These are phyloP conservation scores for Capsella rubella DNA, from an alignment of 441 rosid species.

Conservation along the genomic window DNA sequence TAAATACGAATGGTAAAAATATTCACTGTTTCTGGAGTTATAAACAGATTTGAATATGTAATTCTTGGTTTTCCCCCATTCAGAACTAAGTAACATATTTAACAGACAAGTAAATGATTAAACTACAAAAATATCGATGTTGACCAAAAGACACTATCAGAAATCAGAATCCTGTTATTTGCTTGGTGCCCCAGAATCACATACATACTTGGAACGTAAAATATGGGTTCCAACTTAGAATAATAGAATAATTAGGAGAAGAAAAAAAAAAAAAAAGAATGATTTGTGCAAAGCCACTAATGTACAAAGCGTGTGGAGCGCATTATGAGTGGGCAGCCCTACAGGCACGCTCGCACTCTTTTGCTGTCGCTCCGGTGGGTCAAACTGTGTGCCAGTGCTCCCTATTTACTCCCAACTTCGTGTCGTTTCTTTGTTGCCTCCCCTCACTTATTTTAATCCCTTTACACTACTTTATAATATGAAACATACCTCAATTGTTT, in stretches of 20 bases:
- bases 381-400: slow-evolving; percentile 44
- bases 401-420: slow-evolving; percentile 38
- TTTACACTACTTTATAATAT: background rate
- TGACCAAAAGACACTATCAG: slow-evolving; percentile 19
- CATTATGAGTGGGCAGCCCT: slow-evolving; percentile 44
- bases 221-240: slow-evolving; percentile 32
- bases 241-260: background rate
- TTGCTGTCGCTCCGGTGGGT: slow-evolving; percentile 45
- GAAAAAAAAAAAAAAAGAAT: slow-evolving; percentile 18
- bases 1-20: background rate
- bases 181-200: slow-evolving; percentile 5
- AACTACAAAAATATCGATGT: background rate
- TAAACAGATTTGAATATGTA: no score
- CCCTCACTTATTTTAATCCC: slow-evolving; percentile 8
- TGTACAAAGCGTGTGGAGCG: slow-evolving; percentile 50
- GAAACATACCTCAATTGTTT: slow-evolving; percentile 36
- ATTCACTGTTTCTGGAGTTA: no score
- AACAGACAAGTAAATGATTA: background rate
- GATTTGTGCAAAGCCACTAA: slow-evolving; percentile 48
- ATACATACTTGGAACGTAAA: slow-evolving; percentile 21
- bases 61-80: no score
- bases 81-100: no score
- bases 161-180: slow-evolving; percentile 25
- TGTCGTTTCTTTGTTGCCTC: slow-evolving; percentile 40
- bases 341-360: slow-evolving; percentile 46